phyloP scores from a whole-genome alignment of 257 asterid species.

The Salvia rosmarinus region DNA sequence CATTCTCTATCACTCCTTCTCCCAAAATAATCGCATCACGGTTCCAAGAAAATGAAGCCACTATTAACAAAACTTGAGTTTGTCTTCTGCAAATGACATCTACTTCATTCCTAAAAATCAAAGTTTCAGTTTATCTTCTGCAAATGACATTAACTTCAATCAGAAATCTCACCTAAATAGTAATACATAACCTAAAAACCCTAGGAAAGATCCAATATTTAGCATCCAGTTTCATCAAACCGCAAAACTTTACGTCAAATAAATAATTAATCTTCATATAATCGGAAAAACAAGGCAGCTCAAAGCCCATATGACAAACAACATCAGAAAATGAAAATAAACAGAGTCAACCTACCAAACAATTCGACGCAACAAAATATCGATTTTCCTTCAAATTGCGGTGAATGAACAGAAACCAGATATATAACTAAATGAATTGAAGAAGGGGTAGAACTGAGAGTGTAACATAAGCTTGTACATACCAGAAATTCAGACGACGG shows the following conservation, averaged over 20 bases:
- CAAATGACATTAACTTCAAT: no score
- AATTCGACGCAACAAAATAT: background rate
- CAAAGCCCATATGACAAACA: background rate
- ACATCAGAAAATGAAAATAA: slow-evolving; percentile 7
- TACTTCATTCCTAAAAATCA: background rate
- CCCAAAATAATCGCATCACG: slow-evolving; percentile 15
- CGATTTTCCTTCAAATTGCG: background rate
- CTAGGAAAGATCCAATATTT: slow-evolving; percentile 17
- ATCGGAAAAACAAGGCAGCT: slow-evolving; percentile 6
- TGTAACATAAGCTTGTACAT: background rate
- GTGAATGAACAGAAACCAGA: background rate
- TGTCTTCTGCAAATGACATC: background rate
- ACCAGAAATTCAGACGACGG: slow-evolving; percentile 24
- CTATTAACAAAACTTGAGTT: slow-evolving; percentile 8
- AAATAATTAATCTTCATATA: background rate
- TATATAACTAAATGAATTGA: background rate
- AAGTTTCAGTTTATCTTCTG: slow-evolving; percentile 23
- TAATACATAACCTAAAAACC: background rate
- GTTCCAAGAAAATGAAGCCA: background rate
- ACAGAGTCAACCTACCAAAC: background rate
- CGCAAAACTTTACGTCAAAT: background rate
- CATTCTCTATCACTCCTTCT: slow-evolving; percentile 45
- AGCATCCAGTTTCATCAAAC: slow-evolving; percentile 9
- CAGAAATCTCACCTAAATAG: background rate
- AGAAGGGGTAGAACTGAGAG: background rate